These are phyloP conservation scores for Boletus bicolor DNA, from an alignment of 768 basidiomycete genomes.

Conservation along the genomic window DNA sequence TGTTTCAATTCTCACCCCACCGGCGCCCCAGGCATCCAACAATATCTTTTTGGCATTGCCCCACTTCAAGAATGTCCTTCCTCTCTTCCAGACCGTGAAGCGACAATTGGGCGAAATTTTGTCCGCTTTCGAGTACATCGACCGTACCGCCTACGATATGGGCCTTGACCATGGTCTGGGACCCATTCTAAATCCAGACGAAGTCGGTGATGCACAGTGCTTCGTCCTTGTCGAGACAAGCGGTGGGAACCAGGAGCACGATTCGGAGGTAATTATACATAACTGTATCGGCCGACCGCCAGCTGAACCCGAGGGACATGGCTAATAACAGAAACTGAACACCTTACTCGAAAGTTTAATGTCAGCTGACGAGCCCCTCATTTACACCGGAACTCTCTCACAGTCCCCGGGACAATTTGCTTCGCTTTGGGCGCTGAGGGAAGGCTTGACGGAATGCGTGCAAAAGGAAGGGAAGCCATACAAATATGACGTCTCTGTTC, in stretches of 20 bases:
- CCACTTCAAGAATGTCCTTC: constrained; percentile 81
- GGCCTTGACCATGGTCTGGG: constrained; percentile 83
- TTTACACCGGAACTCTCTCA: constrained; percentile 88
- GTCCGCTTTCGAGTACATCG: constrained; percentile 96
- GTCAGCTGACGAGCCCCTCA: constrained; percentile 67
- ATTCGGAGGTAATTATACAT: constrained; percentile 67
- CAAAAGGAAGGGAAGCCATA: constrained; percentile 94
- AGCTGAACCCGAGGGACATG: constrained; percentile 6
- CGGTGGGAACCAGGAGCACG: constrained; percentile 88
- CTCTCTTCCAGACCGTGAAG: constrained; percentile 79
- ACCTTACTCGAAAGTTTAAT: constrained; percentile 75
- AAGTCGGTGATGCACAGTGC: constrained; percentile 74
- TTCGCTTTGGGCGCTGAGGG: constrained; percentile 87
- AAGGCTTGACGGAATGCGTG: constrained; percentile 87
- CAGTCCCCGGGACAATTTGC: constrained; percentile 88
- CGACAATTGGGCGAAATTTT: constrained; percentile 88
- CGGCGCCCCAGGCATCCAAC: constrained; percentile 78
- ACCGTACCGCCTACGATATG: constrained; percentile 79
- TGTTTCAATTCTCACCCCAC: constrained; percentile 89
- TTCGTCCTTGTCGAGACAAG: constrained; percentile 95
- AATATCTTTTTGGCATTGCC: constrained; percentile 91
- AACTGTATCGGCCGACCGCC: constrained; percentile 3
- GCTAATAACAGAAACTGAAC: constrained; percentile 71
- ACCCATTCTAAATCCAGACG: constrained; percentile 67
- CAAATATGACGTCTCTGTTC: constrained; percentile 95